Evolutionary conservation across 306 rosid genomes (phyloP).

Genomic region (Erythrophleum fordii): DNA sequence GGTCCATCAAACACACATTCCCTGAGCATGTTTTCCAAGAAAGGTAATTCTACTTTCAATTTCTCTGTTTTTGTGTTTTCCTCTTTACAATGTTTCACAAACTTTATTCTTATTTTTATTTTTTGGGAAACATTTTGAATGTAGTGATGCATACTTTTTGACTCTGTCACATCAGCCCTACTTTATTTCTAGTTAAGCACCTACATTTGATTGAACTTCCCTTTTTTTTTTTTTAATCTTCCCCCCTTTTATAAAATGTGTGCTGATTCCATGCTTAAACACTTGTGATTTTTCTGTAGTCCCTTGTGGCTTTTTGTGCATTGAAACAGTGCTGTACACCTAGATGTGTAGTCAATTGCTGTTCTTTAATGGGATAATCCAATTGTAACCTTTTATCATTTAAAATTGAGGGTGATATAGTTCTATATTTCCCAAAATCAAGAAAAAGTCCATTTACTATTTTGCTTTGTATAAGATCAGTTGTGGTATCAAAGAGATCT

Average conservation of each 20-base stretch:
- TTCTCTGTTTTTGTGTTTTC: conserved; percentile 1
- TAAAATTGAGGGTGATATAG: neutral
- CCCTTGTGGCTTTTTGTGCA: neutral
- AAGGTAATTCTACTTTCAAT: conserved; percentile 48
- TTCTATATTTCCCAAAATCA: neutral
- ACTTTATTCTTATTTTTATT: neutral
- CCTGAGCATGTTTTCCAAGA: conserved; percentile 36
- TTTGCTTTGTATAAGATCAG: neutral
- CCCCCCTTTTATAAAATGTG: neutral
- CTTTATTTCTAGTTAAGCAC: neutral
- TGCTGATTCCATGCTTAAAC: neutral
- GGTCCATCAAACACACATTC: conserved; percentile 35
- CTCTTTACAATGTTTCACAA: neutral
- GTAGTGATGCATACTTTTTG: neutral
- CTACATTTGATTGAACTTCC: neutral
- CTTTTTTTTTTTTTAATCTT: neutral
- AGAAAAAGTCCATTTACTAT: neutral
- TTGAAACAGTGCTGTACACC: neutral
- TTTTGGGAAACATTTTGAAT: neutral
- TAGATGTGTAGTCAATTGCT: neutral
- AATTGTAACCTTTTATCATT: neutral
- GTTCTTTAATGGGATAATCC: neutral
- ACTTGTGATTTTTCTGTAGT: neutral
- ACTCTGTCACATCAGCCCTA: neutral
- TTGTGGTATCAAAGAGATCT: neutral